Evolutionary conservation across 352 stramenopile genomes (phyloP).

Genomic region (Pythium utonaiense): DNA sequence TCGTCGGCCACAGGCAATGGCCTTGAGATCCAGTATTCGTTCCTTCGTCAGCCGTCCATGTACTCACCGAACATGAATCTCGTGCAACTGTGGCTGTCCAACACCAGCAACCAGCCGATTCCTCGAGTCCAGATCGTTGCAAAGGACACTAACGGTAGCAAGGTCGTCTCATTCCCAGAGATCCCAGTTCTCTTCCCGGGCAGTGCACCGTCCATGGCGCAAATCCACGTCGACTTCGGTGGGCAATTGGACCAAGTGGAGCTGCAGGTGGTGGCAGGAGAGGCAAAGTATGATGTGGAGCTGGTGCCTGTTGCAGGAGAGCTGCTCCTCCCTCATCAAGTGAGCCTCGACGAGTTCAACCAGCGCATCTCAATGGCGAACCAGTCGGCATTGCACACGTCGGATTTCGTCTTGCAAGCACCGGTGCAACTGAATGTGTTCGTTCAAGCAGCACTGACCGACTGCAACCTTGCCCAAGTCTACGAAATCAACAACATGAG

Average conservation of each 20-base stretch:
- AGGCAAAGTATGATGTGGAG: slow-evolving; percentile 51
- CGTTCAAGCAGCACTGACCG: slow-evolving; percentile 44
- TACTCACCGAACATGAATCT: slow-evolving; percentile 48
- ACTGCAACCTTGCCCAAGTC: slow-evolving; percentile 65
- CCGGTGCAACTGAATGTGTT: slow-evolving; percentile 50
- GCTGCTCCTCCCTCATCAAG: slow-evolving; percentile 62
- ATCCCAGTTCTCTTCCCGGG: slow-evolving; percentile 82
- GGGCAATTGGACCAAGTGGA: slow-evolving; percentile 62
- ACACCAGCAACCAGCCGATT: slow-evolving; percentile 35
- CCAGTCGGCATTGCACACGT: slow-evolving; percentile 49
- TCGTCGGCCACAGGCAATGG: slow-evolving; percentile 26
- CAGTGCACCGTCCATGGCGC: slow-evolving; percentile 62
- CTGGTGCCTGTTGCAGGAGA: slow-evolving; percentile 62
- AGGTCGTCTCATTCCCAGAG: slow-evolving; percentile 78
- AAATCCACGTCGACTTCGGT: slow-evolving; percentile 83
- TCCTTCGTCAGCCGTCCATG: slow-evolving; percentile 41
- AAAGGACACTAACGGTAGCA: slow-evolving; percentile 8
- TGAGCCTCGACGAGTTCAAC: slow-evolving; percentile 70
- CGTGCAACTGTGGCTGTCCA: slow-evolving; percentile 39
- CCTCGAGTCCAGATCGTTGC: slow-evolving; percentile 35
- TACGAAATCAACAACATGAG: slow-evolving; percentile 80
- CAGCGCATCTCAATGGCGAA: slow-evolving; percentile 61
- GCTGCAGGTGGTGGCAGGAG: slow-evolving; percentile 56
- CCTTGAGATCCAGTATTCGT: slow-evolving; percentile 39
- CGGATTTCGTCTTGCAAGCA: slow-evolving; percentile 45